phyloP scores from a whole-genome alignment of 176 grass and related monocot genomes.

The sorghum (Sorghum bicolor) region Sorghum_bicolor_NCBIv3 NC_012878.2:3972001-3972500 shows the following conservation, averaged over 20 bases:
- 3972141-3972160: not conserved
- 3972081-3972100: not conserved
- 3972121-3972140: not conserved
- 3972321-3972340: not conserved
- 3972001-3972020: not conserved
- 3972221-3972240: not conserved
- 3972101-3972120: not conserved
- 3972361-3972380: not conserved
- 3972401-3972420: not conserved
- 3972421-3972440: too few relatives aligned
- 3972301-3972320: not conserved
- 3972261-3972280: not conserved
- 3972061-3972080: not conserved
- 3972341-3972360: slow-evolving; percentile 13
- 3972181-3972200: slow-evolving; percentile 50
- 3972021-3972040: not conserved
- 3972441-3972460: not conserved
- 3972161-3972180: slow-evolving; percentile 11
- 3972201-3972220: slow-evolving; percentile 10
- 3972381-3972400: not conserved
- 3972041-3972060: too few relatives aligned
- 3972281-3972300: not conserved
- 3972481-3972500: slow-evolving; percentile 24
- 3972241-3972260: not conserved
- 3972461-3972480: not conserved